Base-by-base conservation (phyloP, 495 filamentous ascomycete species). In the Talaromyces trachyspermus region DNA sequence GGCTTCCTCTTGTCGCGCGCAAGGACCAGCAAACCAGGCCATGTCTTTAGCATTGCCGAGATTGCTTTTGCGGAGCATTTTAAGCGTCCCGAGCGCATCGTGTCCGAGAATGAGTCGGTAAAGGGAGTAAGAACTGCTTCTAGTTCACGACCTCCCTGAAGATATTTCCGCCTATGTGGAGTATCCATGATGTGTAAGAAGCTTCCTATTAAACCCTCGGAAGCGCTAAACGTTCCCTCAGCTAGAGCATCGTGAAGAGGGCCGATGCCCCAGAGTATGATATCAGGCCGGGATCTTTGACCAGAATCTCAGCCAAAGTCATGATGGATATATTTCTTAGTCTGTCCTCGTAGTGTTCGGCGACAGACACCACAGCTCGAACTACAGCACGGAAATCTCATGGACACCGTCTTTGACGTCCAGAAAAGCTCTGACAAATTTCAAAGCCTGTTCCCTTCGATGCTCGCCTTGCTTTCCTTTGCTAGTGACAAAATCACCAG, bases 361-460 rank as follows among this genome's bases (percentile, higher is more conserved):
- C 92, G 19, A 95, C 78, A 6, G 92, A 81, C 24, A 90, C 87
- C 48, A 98, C 85, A 15, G 89, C 87, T 35, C 92, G 77, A 11
- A 95, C 80, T 20, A 98, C 79, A 2, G 85, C 82, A 52, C 84
- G 80, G 91, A 95, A 43, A 98, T 80, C 60, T 98, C 92, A 37
- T 74, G 74, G 5, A 94, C 84, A 11, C 92, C 92, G 52, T 88
- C 88, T 58, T 96, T 95, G 54, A 98, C 88, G 53, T 97, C 94
- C 19, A 98, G 70, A 61, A 98, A 98, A 5, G 89, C 88, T 48
- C 92, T 79, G 19, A 96, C 86, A 65, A 98, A 96, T 60, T 98
- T 98, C 52, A 98, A 64, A 0, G 92, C 92, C 64, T 98, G 92
- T 61, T 98, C 92, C 38, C 92, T 66, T 98, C 92, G 36, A 98